phyloP scores from a whole-genome alignment of 176 grass and related monocot species.

The Eragrostis curvula region DNA sequence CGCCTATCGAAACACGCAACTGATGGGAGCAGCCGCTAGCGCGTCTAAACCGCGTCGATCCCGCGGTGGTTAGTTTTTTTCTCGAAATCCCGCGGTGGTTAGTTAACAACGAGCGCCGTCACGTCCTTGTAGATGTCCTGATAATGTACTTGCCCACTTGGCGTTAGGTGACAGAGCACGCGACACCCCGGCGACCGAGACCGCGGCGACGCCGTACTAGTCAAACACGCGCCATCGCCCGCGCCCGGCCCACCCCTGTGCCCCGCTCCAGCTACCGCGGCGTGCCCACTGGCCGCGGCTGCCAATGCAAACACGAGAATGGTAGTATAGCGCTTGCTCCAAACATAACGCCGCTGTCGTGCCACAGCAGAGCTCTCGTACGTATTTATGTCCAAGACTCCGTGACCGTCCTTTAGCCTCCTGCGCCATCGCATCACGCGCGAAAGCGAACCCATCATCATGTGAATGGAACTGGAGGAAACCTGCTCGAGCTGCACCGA shows the following conservation, averaged over 20 bases:
- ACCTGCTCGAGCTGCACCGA: not conserved
- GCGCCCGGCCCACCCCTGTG: no score
- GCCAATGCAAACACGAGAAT: not conserved
- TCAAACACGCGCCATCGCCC: not conserved
- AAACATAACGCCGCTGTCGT: not conserved
- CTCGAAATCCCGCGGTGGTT: no score
- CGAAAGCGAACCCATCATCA: no score
- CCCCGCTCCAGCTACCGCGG: not conserved
- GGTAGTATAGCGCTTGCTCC: not conserved
- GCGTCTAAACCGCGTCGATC: constrained; percentile 32
- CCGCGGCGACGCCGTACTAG: not conserved
- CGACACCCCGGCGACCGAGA: not conserved
- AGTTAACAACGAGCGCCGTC: not conserved
- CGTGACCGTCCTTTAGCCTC: no score
- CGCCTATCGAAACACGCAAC: not conserved
- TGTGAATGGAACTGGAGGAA: not conserved
- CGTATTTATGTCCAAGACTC: not conserved
- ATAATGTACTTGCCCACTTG: constrained; percentile 12
- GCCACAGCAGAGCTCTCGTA: no score
- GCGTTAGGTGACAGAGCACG: not conserved
- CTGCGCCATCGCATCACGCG: no score
- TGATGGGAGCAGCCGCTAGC: not conserved
- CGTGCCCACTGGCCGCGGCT: not conserved
- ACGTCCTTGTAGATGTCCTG: not conserved
- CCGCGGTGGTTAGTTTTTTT: no score